phyloP scores from a whole-genome alignment of 495 filamentous ascomycete species.

The Mytilinidion resinicola region DNA sequence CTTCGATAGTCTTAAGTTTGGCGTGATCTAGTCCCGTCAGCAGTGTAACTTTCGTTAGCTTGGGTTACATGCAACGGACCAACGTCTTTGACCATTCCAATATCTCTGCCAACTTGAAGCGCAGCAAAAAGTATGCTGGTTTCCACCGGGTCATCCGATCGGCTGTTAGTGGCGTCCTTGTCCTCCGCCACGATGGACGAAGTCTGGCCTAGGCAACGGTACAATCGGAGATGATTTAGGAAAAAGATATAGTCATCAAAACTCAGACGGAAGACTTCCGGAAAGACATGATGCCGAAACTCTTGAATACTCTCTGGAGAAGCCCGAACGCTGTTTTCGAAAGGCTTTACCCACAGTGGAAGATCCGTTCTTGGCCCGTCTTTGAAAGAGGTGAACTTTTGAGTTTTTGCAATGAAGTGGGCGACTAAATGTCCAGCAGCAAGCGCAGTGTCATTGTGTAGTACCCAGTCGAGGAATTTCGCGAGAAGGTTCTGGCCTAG shows the following conservation, averaged over 20 bases:
- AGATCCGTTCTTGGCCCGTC: background rate
- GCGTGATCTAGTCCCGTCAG: conserved; percentile 19
- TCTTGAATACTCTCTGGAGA: conserved; percentile 32
- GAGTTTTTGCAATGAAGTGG: conserved; percentile 44
- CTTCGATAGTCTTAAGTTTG: conserved; percentile 4
- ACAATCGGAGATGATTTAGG: conserved; percentile 18
- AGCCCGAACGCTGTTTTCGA: conserved; percentile 1
- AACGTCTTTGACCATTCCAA: conserved; percentile 66
- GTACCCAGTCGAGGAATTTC: conserved; percentile 54
- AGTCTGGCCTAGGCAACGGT: conserved; percentile 6
- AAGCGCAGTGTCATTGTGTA: conserved; percentile 54
- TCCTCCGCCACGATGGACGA: background rate
- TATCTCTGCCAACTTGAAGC: conserved; percentile 72
- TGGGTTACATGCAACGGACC: conserved; percentile 44
- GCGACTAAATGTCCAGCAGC: conserved; percentile 60
- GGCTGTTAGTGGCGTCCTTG: background rate
- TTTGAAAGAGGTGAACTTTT: background rate
- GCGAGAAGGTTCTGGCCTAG: conserved; percentile 24
- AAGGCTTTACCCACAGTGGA: conserved; percentile 20
- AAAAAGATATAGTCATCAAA: conserved; percentile 31
- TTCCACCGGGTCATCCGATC: conserved; percentile 38
- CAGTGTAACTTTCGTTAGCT: conserved; percentile 21
- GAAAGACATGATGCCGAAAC: conserved; percentile 39
- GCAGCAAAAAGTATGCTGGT: conserved; percentile 51
- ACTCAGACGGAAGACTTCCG: conserved; percentile 43